Base-by-base conservation (phyloP, 2,329 filamentous ascomycete genomes). In the Cytospora schulzeri region DNA sequence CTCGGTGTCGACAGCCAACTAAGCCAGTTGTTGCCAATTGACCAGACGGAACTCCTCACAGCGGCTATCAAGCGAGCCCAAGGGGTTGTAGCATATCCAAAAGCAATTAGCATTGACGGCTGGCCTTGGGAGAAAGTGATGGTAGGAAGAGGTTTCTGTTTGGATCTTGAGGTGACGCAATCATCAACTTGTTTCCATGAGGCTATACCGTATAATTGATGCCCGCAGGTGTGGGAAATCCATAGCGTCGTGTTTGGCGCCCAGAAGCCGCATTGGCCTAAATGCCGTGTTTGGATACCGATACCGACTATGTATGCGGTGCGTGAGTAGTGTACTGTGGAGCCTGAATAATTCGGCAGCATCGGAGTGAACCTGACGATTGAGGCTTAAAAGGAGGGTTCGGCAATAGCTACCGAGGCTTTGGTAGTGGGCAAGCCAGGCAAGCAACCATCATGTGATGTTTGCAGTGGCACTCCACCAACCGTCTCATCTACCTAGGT, bases 391-490 rank as follows among this genome's bases (percentile, higher is more conserved):
- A 48, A 9, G 12, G 31, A 11, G 12, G 7, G 11, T 9, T 5
- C 31, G 11, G 31, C 31, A 9, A 35, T 14, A 9, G 31, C 31
- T 35, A 35, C 33, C 33, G 14, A 15, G 33, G 33, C 12, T 12
- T 14, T 35, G 33, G 33, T 5, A 5, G 14, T 35, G 33, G 11
- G 1, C 9, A 2, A 2, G 22, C 6, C 31, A 51, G 19, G 33
- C 52, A 62, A 56, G 60, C 60, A 62, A 50, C 35, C 55, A 35
- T 66, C 61, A 64, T 64, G 61, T 48, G 60, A 66, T 63, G 28
- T 11, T 59, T 64, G 64, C 64, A 66, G 64, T 45, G 60, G 59
- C 61, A 51, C 56, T 48, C 64, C 60, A 60, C 52, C 53, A 33
- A 41, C n/a, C 55, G 60, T 35, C 59, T 38, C 50, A 33, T 31